Evolutionary conservation across 352 stramenopile genomes (phyloP).

Genomic region (Elongisporangium undulatum): DNA sequence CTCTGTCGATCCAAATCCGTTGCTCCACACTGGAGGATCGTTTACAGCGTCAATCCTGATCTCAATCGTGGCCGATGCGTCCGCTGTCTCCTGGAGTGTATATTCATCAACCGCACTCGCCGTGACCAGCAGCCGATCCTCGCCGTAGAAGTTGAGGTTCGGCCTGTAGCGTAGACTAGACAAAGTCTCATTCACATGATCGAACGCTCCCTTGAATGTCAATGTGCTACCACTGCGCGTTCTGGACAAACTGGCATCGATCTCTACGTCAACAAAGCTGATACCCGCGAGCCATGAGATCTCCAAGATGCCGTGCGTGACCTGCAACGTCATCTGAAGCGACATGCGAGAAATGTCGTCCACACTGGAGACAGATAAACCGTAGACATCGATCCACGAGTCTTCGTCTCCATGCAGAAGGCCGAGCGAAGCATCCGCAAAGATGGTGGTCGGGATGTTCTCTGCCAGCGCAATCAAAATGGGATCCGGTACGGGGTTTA

Average conservation of each 20-base stretch:
- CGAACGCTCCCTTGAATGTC: slow-evolving; percentile 32
- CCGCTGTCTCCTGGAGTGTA: slow-evolving; percentile 23
- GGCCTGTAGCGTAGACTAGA: slow-evolving; percentile 34
- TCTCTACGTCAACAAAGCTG: slow-evolving; percentile 16
- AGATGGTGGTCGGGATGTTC: slow-evolving; percentile 25
- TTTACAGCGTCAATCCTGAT: slow-evolving; percentile 51
- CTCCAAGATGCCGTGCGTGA: slow-evolving; percentile 2
- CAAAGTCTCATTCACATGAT: slow-evolving; percentile 39
- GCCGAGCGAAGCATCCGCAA: slow-evolving; percentile 13
- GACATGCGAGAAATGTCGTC: slow-evolving; percentile 34
- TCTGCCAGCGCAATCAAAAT: slow-evolving; percentile 20
- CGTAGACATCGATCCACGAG: slow-evolving; percentile 18
- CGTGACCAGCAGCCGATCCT: slow-evolving; percentile 33
- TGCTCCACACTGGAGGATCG: slow-evolving; percentile 49
- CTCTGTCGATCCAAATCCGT: slow-evolving; percentile 14
- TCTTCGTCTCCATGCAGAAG: slow-evolving; percentile 48
- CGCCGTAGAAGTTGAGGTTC: slow-evolving; percentile 30
- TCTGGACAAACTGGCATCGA: neutral
- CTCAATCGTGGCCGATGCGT: slow-evolving; percentile 15
- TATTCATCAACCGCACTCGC: slow-evolving; percentile 45
- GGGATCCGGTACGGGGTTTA: slow-evolving; percentile 21
- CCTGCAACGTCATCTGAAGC: slow-evolving; percentile 12
- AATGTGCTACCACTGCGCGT: neutral
- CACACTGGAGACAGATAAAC: slow-evolving; percentile 34
- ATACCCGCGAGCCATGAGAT: slow-evolving; percentile 13